These are phyloP conservation scores for Yamadazyma ubonensis DNA, from an alignment of 805 yeast species.

Conservation along the genomic window DNA sequence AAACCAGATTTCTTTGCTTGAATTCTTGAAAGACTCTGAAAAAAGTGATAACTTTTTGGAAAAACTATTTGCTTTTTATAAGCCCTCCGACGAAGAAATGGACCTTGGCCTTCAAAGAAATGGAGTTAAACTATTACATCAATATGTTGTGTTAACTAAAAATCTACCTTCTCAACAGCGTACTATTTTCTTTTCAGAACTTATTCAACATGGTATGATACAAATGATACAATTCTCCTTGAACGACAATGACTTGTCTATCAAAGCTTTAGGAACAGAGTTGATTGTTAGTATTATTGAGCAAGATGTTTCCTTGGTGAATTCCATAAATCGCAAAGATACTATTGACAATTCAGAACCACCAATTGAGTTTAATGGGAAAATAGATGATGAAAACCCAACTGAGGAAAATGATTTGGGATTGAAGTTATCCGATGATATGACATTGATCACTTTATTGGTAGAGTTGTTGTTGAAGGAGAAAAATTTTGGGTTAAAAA, in stretches of 20 bases:
- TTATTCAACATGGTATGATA: conserved; percentile 70
- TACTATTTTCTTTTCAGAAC: conserved; percentile 58
- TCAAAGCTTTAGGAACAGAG: conserved; percentile 75
- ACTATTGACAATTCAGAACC: conserved; percentile 31
- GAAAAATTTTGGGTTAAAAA: conserved; percentile 65
- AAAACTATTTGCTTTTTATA: conserved; percentile 58
- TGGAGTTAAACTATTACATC: conserved; percentile 77
- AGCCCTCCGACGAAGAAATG: not conserved
- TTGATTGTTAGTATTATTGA: conserved; percentile 77
- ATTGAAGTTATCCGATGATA: conserved; percentile 49
- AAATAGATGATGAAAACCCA: conserved; percentile 9
- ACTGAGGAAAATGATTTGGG: conserved; percentile 19
- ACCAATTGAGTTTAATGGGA: conserved; percentile 15
- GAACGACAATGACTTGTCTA: conserved; percentile 44
- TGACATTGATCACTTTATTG: conserved; percentile 55
- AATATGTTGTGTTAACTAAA: conserved; percentile 74
- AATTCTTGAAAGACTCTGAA: conserved; percentile 50
- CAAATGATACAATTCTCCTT: conserved; percentile 72
- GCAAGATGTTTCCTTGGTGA: conserved; percentile 70
- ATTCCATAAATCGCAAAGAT: conserved; percentile 31
- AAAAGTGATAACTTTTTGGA: conserved; percentile 46
- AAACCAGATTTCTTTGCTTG: conserved; percentile 67
- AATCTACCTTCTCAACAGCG: conserved; percentile 59
- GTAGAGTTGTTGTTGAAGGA: conserved; percentile 63
- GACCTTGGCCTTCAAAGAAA: conserved; percentile 47